Base-by-base conservation (phyloP, 2,329 filamentous ascomycete species). In the Arthrinium phaeospermum region DNA sequence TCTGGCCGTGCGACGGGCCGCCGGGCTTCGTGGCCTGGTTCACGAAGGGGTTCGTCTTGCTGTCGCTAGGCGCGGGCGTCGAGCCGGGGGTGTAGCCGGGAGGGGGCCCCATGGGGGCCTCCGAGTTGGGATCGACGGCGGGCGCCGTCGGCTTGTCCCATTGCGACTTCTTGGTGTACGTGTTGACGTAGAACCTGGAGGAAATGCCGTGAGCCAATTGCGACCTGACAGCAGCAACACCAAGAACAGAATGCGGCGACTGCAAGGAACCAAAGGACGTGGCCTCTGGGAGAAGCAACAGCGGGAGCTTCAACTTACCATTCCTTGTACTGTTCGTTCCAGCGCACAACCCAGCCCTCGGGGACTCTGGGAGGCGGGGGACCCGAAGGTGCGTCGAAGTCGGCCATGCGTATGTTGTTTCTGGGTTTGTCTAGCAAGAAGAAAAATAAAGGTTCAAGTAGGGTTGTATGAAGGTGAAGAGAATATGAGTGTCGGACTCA, bases 321-420 rank as follows among this genome's bases (percentile, higher is more conserved):
- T 88, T 96, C 92, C 79, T 92, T 92, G 85, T 98, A 98, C 79
- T 96, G 91, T 0, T 93, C 91, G 82, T 97, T 96, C 90, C 92
- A 97, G 75, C 94, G 90, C 14, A 92, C 92, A 79, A 93, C 91
- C 93, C 94, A 98, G 77, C 95, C 95, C 78, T 93, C 92, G 2
- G 94, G 94, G 1, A 89, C 87, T 79, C 84, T 87, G 74, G 88
- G 88, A 69, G 89, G 88, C 75, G 89, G 88, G 67, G 89, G 89
- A 34, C 88, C 88, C 34, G 83, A 69, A 2, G 88, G 89, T 70
- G 88, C 83, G 71, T 83, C 81, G 80, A 87, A 90, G 75, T 90
- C 87, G 75, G 85, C 84, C 89, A 90, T 90, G 71, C 74, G 79
- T 72, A 30, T 44, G 53, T 14, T 19, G 34, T 53, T 64, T 41